Percentiles rank a stretch among this genome's conserved stretches.
Evolutionary conservation across 345 rosid genomes (phyloP).

Genomic region (Stellera chamaejasme): DNA sequence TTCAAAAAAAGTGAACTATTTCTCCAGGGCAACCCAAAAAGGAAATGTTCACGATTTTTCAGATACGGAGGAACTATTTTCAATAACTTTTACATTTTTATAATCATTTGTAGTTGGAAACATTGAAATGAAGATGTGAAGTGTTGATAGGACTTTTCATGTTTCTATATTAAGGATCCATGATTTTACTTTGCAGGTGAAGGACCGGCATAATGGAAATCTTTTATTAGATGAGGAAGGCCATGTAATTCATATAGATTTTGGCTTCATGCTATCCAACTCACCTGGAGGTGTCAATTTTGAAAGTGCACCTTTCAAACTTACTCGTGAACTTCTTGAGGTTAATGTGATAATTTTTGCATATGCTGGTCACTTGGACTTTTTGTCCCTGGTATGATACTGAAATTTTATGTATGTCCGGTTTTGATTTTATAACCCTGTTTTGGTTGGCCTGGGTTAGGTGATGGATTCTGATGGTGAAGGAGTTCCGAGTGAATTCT

Average conservation of each 20-base stretch:
- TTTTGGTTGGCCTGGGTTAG: constrained; percentile 25
- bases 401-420: background rate
- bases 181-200: constrained; percentile 35
- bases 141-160: too few species aligned
- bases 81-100: too few species aligned
- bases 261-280: constrained; percentile 98
- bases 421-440: constrained; percentile 9
- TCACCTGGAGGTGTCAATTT: constrained; percentile 99
- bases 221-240: constrained; percentile 95
- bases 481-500: constrained; percentile 99
- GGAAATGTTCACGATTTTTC: too few species aligned
- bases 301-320: constrained; percentile 98
- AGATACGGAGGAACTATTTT: too few species aligned
- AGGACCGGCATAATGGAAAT: constrained; percentile 98
- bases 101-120: too few species aligned
- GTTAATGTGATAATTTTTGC: constrained; percentile 14
- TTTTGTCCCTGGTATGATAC: constrained; percentile 7
- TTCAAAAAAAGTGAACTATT: too few species aligned
- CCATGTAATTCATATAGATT: constrained; percentile 97
- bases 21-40: too few species aligned
- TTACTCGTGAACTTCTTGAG: constrained; percentile 99
- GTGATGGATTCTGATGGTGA: constrained; percentile 99
- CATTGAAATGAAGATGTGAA: too few species aligned
- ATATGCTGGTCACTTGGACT: background rate
- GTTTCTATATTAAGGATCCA: too few species aligned